Evolutionary conservation across 2,329 filamentous ascomycete species (phyloP).

Genomic region (Diaporthe velutina): DNA sequence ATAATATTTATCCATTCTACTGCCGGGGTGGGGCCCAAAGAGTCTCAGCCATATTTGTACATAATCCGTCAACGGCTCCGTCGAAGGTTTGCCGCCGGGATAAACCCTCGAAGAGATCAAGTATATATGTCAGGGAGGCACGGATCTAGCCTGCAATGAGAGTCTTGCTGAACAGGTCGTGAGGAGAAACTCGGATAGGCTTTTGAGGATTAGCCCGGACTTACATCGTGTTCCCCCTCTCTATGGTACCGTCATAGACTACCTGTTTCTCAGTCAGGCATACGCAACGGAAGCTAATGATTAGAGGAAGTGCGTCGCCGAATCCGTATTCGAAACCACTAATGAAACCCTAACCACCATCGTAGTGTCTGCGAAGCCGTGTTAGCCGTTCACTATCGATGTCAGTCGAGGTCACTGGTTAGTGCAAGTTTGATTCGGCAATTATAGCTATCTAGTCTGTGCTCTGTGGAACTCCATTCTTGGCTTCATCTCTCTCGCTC

Average conservation of each 20-base stretch:
- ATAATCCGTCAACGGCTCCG: background rate
- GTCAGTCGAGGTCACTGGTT: background rate
- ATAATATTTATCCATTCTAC: too few species aligned
- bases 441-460: background rate
- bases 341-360: background rate
- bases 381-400: slow-evolving; percentile 3
- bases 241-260: background rate
- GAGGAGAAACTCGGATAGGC: background rate
- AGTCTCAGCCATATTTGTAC: background rate
- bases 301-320: background rate
- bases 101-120: background rate
- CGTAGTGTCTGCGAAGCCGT: background rate
- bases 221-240: background rate
- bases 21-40: background rate
- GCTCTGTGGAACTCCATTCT: background rate
- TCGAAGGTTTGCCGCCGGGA: too few species aligned
- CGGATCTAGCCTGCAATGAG: too few species aligned
- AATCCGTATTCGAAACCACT: background rate
- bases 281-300: background rate
- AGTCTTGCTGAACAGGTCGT: background rate
- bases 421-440: background rate
- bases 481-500: background rate
- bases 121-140: too few species aligned
- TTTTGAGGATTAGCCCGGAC: too few species aligned
- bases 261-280: background rate